These are phyloP conservation scores for Trametes cubensis DNA, from an alignment of 768 basidiomycete species.

Conservation along the genomic window DNA sequence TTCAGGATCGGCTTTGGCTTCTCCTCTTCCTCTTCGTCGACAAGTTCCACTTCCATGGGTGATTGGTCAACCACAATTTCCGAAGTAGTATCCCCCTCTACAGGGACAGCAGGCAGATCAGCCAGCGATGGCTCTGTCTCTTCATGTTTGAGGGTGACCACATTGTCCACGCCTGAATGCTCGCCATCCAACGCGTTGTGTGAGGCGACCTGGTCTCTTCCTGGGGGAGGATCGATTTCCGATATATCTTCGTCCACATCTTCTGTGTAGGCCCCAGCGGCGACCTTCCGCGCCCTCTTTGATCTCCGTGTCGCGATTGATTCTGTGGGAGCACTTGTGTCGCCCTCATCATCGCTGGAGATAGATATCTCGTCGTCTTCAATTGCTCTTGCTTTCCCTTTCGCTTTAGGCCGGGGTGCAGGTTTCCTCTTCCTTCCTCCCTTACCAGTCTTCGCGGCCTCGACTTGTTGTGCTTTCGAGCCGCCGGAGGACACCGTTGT, in stretches of 20 bases:
- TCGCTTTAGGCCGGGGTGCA: conserved; percentile 24
- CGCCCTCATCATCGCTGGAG: conserved; percentile 19
- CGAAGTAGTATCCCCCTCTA: neutral
- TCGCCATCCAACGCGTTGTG: neutral
- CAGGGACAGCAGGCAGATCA: neutral
- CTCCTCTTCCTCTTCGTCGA: conserved; percentile 66
- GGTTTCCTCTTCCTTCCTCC: conserved; percentile 43
- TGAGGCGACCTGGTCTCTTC: neutral
- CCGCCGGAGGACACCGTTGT: conserved; percentile 11
- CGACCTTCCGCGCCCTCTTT: conserved; percentile 35
- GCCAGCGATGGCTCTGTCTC: conserved; percentile 25
- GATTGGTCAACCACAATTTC: neutral
- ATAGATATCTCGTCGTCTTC: conserved; percentile 20
- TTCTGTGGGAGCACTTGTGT: neutral
- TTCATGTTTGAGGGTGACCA: conserved; percentile 21
- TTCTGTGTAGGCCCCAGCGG: conserved; percentile 32
- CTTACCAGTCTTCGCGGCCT: neutral
- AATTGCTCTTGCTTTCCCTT: conserved; percentile 26
- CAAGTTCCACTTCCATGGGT: conserved; percentile 28
- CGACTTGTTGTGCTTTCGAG: conserved; percentile 6
- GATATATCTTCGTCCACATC: conserved; percentile 28
- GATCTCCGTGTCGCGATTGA: conserved; percentile 33
- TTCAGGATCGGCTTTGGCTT: conserved; percentile 71
- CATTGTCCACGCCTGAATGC: neutral
- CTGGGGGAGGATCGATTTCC: neutral